phyloP scores from a whole-genome alignment of 1,139 yeast genomes.

The Ashbya aceris region DNA sequence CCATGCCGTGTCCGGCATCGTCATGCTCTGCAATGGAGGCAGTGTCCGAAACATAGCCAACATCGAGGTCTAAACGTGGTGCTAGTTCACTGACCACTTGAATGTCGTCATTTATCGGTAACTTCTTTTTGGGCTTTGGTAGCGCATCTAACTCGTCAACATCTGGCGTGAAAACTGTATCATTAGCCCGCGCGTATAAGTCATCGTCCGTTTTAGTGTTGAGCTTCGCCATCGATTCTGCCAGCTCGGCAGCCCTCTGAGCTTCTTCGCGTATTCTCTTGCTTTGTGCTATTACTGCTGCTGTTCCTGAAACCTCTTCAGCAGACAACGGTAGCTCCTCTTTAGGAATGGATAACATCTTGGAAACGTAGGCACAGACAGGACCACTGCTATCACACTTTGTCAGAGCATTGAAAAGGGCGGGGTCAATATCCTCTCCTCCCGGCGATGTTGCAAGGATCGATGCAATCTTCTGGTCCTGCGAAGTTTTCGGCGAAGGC shows the following conservation, averaged over 20 bases:
- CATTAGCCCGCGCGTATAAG: constrained; percentile 23
- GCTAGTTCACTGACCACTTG: constrained; percentile 21
- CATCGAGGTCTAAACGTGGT: constrained; percentile 19
- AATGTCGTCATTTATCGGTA: constrained; percentile 10
- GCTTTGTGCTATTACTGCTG: constrained; percentile 28
- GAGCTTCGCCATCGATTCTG: constrained; percentile 32
- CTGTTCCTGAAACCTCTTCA: constrained; percentile 5
- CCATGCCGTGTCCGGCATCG: constrained; percentile 9
- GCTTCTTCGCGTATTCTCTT: constrained; percentile 54
- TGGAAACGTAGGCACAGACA: constrained; percentile 78
- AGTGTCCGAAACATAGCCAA: constrained; percentile 14
- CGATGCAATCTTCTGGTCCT: constrained; percentile 56
- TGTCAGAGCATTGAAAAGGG: constrained; percentile 47
- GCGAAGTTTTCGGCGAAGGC: constrained; percentile 78
- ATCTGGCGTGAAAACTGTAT: constrained; percentile 24
- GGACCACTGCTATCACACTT: constrained; percentile 57
- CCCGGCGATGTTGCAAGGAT: constrained; percentile 54
- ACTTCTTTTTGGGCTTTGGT: background rate
- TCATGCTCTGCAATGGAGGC: constrained; percentile 13
- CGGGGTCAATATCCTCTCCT: constrained; percentile 40
- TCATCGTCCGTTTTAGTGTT: constrained; percentile 15
- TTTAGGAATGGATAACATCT: constrained; percentile 76
- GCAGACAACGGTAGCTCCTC: constrained; percentile 54
- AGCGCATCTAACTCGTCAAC: constrained; percentile 11
- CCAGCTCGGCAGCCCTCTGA: constrained; percentile 50